These are phyloP conservation scores for Ophiostoma novo-ulmi DNA, from an alignment of 2,329 filamentous ascomycete species.

Conservation along the genomic window DNA sequence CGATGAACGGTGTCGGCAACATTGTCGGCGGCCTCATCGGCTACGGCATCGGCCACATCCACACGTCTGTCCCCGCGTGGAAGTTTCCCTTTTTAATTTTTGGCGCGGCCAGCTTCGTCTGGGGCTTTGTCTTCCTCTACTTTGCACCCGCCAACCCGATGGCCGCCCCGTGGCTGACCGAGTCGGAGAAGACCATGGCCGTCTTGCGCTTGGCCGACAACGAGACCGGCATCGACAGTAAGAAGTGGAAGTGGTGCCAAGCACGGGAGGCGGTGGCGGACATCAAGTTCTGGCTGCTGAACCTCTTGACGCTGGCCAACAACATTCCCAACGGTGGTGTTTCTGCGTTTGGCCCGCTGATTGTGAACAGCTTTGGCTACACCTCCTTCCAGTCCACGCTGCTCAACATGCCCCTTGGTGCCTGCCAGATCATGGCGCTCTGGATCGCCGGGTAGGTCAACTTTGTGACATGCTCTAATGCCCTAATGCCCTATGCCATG, in stretches of 20 bases:
- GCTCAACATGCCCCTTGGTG: background rate
- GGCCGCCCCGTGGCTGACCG: background rate
- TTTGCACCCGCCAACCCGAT: background rate
- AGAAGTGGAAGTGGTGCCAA: constrained; percentile 7
- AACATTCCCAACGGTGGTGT: background rate
- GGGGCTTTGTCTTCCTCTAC: background rate
- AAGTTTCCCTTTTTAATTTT: background rate
- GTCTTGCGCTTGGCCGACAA: background rate
- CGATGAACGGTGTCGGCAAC: background rate
- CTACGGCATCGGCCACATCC: background rate
- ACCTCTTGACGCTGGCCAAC: background rate
- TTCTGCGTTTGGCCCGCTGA: background rate
- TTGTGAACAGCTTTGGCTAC: background rate
- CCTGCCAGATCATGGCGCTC: background rate
- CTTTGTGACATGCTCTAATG: background rate
- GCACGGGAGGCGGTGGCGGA: background rate
- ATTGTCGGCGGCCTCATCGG: background rate
- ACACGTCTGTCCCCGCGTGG: background rate
- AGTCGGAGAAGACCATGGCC: background rate
- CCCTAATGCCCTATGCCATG: background rate
- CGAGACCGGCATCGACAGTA: background rate
- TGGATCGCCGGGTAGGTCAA: background rate
- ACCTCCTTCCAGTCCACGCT: background rate
- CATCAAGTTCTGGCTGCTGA: background rate
- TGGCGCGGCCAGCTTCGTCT: background rate